Evolutionary conservation across 1,139 yeast species (phyloP).

Genomic region (Geotrichum citri-aurantii): DNA sequence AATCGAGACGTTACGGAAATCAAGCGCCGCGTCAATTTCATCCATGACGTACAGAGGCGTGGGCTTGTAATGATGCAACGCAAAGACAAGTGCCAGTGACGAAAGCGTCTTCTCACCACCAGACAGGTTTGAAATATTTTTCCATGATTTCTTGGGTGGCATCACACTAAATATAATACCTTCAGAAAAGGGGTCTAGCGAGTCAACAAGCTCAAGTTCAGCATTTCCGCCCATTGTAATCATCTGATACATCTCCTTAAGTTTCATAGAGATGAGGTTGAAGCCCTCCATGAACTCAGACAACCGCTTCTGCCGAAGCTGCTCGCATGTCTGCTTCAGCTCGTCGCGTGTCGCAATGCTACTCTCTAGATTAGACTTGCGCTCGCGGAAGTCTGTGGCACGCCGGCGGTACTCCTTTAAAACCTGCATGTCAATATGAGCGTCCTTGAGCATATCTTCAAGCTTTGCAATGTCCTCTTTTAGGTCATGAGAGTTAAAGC

Average conservation of each 20-base stretch:
- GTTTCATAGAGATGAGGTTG: constrained; percentile 73
- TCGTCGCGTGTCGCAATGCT: constrained; percentile 66
- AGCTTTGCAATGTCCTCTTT: constrained; percentile 50
- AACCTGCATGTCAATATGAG: constrained; percentile 66
- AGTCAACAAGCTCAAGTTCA: constrained; percentile 89
- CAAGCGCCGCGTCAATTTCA: constrained; percentile 98
- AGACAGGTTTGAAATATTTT: constrained; percentile 85
- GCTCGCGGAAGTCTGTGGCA: constrained; percentile 53
- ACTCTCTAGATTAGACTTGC: constrained; percentile 60
- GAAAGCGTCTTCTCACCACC: constrained; percentile 98
- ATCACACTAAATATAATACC: constrained; percentile 95
- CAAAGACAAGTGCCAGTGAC: constrained; percentile 93
- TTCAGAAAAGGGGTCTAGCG: constrained; percentile 96
- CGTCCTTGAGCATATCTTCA: constrained; percentile 52
- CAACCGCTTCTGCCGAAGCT: constrained; percentile 63
- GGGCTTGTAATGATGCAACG: constrained; percentile 92
- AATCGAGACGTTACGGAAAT: constrained; percentile 92
- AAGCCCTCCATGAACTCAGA: constrained; percentile 95
- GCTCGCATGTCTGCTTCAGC: constrained; percentile 59
- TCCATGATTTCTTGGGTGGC: constrained; percentile 99
- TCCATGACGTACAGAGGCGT: constrained; percentile 99
- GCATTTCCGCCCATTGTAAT: constrained; percentile 99
- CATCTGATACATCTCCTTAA: constrained; percentile 97
- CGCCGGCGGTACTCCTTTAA: constrained; percentile 72
- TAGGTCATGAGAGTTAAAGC: constrained; percentile 47